Evolutionary conservation across 2,329 filamentous ascomycete species (phyloP).

Genomic region (Botryosphaeria dothidea): DNA sequence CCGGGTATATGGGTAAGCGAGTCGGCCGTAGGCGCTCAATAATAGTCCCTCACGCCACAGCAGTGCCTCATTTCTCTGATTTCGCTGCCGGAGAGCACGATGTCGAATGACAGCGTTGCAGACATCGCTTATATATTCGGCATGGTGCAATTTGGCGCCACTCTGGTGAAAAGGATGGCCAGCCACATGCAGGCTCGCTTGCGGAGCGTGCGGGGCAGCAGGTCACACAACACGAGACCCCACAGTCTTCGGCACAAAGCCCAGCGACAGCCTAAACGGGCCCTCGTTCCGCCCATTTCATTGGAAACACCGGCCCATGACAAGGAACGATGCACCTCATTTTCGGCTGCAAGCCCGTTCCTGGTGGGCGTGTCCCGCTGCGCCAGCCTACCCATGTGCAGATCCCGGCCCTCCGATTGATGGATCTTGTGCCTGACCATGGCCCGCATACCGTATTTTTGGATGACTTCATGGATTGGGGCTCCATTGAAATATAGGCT

Average conservation of each 20-base stretch:
- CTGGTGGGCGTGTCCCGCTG: background rate
- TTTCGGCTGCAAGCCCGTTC: background rate
- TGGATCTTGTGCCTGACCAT: constrained; percentile 8
- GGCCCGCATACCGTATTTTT: constrained; percentile 9
- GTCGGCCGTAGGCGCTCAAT: background rate
- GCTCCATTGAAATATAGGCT: background rate
- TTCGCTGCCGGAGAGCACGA: background rate
- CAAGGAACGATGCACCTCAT: background rate
- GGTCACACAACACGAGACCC: constrained; percentile 6
- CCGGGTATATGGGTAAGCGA: constrained; percentile 3
- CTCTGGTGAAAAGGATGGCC: background rate
- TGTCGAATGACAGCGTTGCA: background rate
- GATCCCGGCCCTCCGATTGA: constrained; percentile 12
- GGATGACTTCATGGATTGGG: constrained; percentile 4
- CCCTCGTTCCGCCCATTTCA: background rate
- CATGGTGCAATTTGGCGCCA: constrained; percentile 9
- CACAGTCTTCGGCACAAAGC: constrained; percentile 9
- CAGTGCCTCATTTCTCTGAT: background rate
- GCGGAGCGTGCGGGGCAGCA: constrained; percentile 3
- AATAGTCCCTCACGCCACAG: background rate
- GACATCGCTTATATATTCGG: background rate
- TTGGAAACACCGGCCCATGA: background rate
- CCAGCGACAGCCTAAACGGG: constrained; percentile 1
- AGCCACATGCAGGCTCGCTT: constrained; percentile 3
- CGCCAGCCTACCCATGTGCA: background rate